Evolutionary conservation across 2,329 filamentous ascomycete genomes (phyloP).

Genomic region (Trichophyton benhamiae): DNA sequence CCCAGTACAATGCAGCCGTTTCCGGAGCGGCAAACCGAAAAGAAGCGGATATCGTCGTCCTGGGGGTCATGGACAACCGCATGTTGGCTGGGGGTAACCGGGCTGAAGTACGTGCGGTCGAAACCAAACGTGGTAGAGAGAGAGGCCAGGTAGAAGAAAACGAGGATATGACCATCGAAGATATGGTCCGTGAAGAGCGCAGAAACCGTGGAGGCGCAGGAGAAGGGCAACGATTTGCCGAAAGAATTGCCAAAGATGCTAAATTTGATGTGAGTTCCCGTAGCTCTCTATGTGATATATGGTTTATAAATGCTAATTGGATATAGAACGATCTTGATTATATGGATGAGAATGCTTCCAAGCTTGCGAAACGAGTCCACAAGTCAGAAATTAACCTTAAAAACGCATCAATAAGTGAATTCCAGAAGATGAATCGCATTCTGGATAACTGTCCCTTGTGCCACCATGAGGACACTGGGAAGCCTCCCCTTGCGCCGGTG

Average conservation of each 20-base stretch:
- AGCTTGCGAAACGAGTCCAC: conserved; percentile 74
- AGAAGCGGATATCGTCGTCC: conserved; percentile 59
- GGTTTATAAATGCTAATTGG: background rate
- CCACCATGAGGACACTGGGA: conserved; percentile 71
- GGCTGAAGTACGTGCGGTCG: conserved; percentile 63
- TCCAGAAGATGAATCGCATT: conserved; percentile 76
- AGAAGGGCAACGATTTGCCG: conserved; percentile 70
- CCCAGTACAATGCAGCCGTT: conserved; percentile 67
- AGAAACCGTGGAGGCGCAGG: conserved; percentile 66
- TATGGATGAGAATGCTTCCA: conserved; percentile 89
- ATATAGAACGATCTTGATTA: conserved; percentile 73
- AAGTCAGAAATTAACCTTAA: conserved; percentile 80
- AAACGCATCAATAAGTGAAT: conserved; percentile 75
- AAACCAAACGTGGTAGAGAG: conserved; percentile 70
- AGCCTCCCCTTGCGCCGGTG: conserved; percentile 70
- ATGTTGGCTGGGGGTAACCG: conserved; percentile 67
- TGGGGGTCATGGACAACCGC: conserved; percentile 79
- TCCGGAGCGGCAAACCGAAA: conserved; percentile 47
- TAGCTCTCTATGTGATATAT: background rate
- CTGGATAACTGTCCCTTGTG: conserved; percentile 83
- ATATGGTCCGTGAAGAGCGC: conserved; percentile 92
- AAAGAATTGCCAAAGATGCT: conserved; percentile 83
- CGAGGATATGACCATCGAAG: conserved; percentile 88
- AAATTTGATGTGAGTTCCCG: conserved; percentile 56
- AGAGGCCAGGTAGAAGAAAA: conserved; percentile 79